Base-by-base conservation (phyloP, 345 rosid genomes). In the Linum lewisii region DNA sequence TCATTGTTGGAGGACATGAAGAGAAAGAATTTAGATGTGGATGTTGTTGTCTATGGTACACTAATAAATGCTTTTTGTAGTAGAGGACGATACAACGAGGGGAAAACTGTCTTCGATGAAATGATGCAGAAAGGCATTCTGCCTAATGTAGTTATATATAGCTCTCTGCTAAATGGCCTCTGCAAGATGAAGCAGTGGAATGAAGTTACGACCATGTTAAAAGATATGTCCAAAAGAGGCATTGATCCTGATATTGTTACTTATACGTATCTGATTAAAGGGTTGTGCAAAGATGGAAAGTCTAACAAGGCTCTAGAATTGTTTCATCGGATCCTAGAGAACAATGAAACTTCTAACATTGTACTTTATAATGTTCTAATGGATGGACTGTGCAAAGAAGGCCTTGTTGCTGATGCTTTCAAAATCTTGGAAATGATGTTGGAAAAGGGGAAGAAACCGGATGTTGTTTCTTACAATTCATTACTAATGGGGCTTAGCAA, bases 331-430 rank as follows among this genome's bases (percentile, higher is more conserved):
- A 77, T 86, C 83, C 22, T 69, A 32, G 75, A 72, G 59, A 78
- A 64, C 63, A 81, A 77, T 56, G 85, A 70, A 65, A 67, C 69
- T 50, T 82, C 87, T 6, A 67, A 66, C 61, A 58, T 61, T 45
- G 77, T 81, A 58, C 82, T 84, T 5, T 86, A 77, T 69, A 83
- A 80, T 71, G 73, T 77, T 63, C 62, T 86, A 42, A 74, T 82
- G 21, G 65, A 73, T 63, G 84, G 86, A 64, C 64, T 86, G 26
- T 83, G 82, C 79, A 81, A 81, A 73, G 77, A 75, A 2, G 78
- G 81, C 23, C 76, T 77, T 55, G 58, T 82, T 9, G 54, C 14
- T 19, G 82, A 86, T 62, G 90, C 86, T 63, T 73, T 73, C 64
- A 77, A 71, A 59, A 72, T 84, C 54, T 63, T 77, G 63, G 79